Conservation (phyloP, 257 asterid genomes). For the Solanum pimpinellifolium region DNA sequence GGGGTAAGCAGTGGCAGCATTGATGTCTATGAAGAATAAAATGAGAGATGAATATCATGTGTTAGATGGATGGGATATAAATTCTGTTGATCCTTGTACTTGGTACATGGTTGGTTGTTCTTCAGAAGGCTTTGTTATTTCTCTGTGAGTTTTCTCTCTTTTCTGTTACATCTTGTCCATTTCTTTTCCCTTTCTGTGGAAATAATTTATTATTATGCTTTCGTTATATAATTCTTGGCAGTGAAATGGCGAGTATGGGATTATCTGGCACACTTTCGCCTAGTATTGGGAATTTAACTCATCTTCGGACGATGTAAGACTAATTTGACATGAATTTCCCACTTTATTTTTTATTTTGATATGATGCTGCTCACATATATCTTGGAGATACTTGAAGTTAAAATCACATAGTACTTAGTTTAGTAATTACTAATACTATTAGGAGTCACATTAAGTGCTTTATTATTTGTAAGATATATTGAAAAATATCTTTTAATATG, state of each 20-base stretch:
- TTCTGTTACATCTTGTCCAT: neutral
- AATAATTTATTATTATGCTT: neutral
- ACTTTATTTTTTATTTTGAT: neutral
- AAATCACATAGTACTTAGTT: neutral
- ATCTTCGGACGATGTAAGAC: constrained; percentile 51
- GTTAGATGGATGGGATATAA: constrained; percentile 93
- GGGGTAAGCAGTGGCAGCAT: constrained; percentile 63
- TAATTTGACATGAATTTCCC: neutral
- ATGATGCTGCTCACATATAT: neutral
- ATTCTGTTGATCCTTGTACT: constrained; percentile 96
- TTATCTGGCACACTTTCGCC: constrained; percentile 74
- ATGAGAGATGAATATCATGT: constrained; percentile 56
- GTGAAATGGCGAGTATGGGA: constrained; percentile 82
- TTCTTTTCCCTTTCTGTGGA: neutral
- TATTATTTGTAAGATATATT: neutral
- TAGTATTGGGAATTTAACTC: constrained; percentile 67
- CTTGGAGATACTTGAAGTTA: neutral
- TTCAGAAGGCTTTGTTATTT: constrained; percentile 65
- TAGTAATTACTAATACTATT: neutral
- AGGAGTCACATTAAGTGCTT: neutral
- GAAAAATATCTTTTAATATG: neutral
- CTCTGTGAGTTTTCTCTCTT: constrained; percentile 43
- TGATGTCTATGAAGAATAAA: constrained; percentile 71
- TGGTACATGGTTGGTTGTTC: constrained; percentile 96
- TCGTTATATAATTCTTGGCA: constrained; percentile 10